Percentiles rank a stretch among this genome's conserved stretches.
phyloP scores from a whole-genome alignment of 164 flowering plant genomes.

The Santalum album region DNA sequence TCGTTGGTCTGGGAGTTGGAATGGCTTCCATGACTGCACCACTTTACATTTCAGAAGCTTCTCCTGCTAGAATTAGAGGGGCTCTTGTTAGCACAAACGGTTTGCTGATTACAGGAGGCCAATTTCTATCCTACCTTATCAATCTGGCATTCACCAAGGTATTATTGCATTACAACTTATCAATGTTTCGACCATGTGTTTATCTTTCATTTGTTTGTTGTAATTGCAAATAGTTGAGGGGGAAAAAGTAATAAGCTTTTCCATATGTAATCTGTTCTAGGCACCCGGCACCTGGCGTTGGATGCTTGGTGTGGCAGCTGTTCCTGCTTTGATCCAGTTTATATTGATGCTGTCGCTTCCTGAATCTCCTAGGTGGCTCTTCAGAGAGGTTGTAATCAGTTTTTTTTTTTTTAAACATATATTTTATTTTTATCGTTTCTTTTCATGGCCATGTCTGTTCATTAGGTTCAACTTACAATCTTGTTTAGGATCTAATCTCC shows the following conservation, averaged over 20 bases:
- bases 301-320: constrained; percentile 92
- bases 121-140: constrained; percentile 65
- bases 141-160: constrained; percentile 68
- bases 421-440: no score
- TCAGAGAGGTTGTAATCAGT: constrained; percentile 38
- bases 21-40: constrained; percentile 94
- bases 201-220: no score
- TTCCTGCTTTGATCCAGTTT: constrained; percentile 70
- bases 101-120: constrained; percentile 78
- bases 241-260: no score
- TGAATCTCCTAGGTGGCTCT: constrained; percentile 92
- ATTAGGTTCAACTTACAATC: no score
- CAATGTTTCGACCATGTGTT: no score
- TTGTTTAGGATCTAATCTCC: no score
- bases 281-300: constrained; percentile 69
- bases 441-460: no score
- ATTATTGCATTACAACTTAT: constrained; percentile 4
- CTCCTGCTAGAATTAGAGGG: constrained; percentile 82
- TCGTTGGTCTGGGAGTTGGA: constrained; percentile 84
- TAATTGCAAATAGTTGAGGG: no score
- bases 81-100: constrained; percentile 85
- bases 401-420: neutral
- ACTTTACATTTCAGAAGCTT: constrained; percentile 81
- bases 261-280: constrained; percentile 7
- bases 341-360: constrained; percentile 66